Evolutionary conservation across 495 filamentous ascomycete genomes (phyloP).

Genomic region (Aspergillus bridgeri): DNA sequence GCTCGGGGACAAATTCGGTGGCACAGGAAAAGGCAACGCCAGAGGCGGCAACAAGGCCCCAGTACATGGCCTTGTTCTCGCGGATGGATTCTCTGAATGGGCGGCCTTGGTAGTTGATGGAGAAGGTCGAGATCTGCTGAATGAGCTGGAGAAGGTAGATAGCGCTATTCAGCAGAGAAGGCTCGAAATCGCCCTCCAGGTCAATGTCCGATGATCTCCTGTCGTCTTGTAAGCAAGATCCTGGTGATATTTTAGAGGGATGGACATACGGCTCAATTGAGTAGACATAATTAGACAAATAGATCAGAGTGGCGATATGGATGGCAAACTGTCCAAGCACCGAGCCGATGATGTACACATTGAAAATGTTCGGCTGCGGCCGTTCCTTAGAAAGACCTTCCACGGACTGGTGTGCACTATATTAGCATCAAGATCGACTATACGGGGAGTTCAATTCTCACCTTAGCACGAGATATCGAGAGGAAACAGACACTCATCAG

Average conservation of each 20-base stretch:
- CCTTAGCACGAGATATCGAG: slow-evolving; percentile 90
- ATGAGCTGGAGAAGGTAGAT: slow-evolving; percentile 98
- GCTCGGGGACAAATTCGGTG: slow-evolving; percentile 91
- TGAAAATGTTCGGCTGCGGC: slow-evolving; percentile 98
- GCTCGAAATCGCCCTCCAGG: slow-evolving; percentile 91
- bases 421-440: slow-evolving; percentile 19
- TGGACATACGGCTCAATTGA: slow-evolving; percentile 70
- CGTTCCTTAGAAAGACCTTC: slow-evolving; percentile 95
- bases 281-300: slow-evolving; percentile 87
- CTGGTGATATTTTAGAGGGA: neutral
- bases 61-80: slow-evolving; percentile 98
- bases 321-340: slow-evolving; percentile 97
- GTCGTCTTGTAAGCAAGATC: slow-evolving; percentile 24
- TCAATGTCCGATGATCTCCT: slow-evolving; percentile 73
- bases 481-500: slow-evolving; percentile 99
- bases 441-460: slow-evolving; percentile 28
- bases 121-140: slow-evolving; percentile 98
- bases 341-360: slow-evolving; percentile 96
- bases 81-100: slow-evolving; percentile 94
- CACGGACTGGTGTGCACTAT: slow-evolving; percentile 57
- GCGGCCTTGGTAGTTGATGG: slow-evolving; percentile 98
- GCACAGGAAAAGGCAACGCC: slow-evolving; percentile 92
- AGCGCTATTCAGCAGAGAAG: slow-evolving; percentile 91
- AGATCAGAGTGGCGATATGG: slow-evolving; percentile 91
- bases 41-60: slow-evolving; percentile 83